A percentile compares a stretch with the other conserved stretches of the same genome.
Conservation (phyloP, 805 yeast genomes). For the Wickerhamomyces strasburgensis region DNA sequence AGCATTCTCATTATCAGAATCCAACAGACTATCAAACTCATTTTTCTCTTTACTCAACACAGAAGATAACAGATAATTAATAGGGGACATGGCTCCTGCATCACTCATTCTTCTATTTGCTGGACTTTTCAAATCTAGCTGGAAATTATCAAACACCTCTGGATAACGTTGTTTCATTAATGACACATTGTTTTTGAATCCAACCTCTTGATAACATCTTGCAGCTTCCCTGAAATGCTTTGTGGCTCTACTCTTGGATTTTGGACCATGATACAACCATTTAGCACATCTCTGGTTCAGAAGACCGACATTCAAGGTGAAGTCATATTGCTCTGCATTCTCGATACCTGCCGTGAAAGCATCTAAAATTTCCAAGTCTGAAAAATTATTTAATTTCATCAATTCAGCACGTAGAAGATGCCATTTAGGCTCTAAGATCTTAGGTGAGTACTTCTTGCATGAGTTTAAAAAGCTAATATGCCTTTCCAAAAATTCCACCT, state of each 20-base stretch:
- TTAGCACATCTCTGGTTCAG: conserved; percentile 38
- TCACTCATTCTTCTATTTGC: conserved; percentile 12
- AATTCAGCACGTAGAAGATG: conserved; percentile 32
- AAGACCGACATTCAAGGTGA: conserved; percentile 35
- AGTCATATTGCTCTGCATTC: conserved; percentile 27
- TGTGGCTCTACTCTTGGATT: conserved; percentile 30
- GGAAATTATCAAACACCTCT: conserved; percentile 21
- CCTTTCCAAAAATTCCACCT: conserved; percentile 21
- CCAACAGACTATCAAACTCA: not conserved
- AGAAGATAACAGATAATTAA: conserved; percentile 26
- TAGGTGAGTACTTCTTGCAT: conserved; percentile 34
- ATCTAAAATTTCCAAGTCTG: conserved; percentile 38
- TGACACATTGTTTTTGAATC: conserved; percentile 23
- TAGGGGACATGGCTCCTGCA: conserved; percentile 18
- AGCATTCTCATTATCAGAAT: conserved; percentile 7
- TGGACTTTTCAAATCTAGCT: conserved; percentile 24
- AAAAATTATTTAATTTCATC: conserved; percentile 18
- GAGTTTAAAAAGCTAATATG: conserved; percentile 26
- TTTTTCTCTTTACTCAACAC: conserved; percentile 21
- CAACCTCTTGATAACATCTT: conserved; percentile 30
- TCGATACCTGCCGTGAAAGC: conserved; percentile 41
- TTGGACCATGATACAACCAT: conserved; percentile 23
- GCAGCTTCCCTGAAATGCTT: conserved; percentile 34
- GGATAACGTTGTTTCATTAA: conserved; percentile 28
- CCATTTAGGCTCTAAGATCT: conserved; percentile 35